phyloP scores from a whole-genome alignment of 2,329 filamentous ascomycete species.

The Xylaria sp. region DNA sequence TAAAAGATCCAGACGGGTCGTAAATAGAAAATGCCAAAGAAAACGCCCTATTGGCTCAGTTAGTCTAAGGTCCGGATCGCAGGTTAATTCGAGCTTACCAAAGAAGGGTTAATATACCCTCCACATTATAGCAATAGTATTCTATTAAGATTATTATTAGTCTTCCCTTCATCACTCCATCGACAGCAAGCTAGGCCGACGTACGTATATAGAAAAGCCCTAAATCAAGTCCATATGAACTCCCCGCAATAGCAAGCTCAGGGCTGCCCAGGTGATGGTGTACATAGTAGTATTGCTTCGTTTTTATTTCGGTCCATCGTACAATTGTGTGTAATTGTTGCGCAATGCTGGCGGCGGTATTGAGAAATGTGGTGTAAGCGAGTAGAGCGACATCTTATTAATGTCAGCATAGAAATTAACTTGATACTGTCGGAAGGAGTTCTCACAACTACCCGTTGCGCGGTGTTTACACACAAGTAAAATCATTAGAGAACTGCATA shows the following conservation, averaged over 20 bases:
- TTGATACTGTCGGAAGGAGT: not conserved
- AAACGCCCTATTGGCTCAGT: slow-evolving; percentile 48
- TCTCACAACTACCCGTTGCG: slow-evolving; percentile 57
- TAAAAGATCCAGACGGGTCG: slow-evolving; percentile 45
- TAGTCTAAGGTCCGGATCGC: not conserved
- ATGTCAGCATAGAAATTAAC: slow-evolving; percentile 22
- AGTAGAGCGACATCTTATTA: slow-evolving; percentile 55
- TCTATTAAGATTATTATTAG: slow-evolving; percentile 49
- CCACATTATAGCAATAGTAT: slow-evolving; percentile 63
- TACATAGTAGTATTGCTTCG: slow-evolving; percentile 53
- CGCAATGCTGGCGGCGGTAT: slow-evolving; percentile 54
- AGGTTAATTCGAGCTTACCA: slow-evolving; percentile 52
- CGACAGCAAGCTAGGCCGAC: slow-evolving; percentile 35
- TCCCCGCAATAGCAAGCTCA: slow-evolving; percentile 57
- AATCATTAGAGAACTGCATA: slow-evolving; percentile 49
- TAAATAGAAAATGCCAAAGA: slow-evolving; percentile 53
- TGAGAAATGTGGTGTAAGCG: slow-evolving; percentile 52
- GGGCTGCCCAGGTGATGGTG: slow-evolving; percentile 52
- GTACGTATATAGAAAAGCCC: slow-evolving; percentile 61
- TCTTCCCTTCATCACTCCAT: not conserved
- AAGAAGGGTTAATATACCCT: slow-evolving; percentile 58
- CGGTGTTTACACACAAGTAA: slow-evolving; percentile 55
- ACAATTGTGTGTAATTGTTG: slow-evolving; percentile 58
- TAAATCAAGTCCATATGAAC: slow-evolving; percentile 55
- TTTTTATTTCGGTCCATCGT: slow-evolving; percentile 55